These are phyloP conservation scores for Quercus wislizeni DNA, from an alignment of 306 rosid genomes.

Conservation along the genomic window DNA sequence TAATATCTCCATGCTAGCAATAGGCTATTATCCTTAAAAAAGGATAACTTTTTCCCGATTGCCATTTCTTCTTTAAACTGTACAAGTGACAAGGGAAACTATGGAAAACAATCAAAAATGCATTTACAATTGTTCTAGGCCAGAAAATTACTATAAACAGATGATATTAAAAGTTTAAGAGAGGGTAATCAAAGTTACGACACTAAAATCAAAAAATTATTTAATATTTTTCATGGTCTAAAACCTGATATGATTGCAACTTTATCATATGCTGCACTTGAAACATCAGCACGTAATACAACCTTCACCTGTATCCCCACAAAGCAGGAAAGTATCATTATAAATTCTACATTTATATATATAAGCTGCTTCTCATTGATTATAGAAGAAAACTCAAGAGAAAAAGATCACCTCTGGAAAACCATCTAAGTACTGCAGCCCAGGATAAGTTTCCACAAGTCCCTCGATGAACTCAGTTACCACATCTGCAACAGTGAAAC, in stretches of 20 bases:
- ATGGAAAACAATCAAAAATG: background rate
- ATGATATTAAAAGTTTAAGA: background rate
- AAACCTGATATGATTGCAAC: slow-evolving; percentile 93
- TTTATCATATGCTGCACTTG: slow-evolving; percentile 62
- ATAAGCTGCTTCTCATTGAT: background rate
- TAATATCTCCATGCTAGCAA: background rate
- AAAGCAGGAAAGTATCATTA: background rate
- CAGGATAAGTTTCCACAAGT: slow-evolving; percentile 89
- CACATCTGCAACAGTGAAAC: slow-evolving; percentile 63
- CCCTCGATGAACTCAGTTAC: slow-evolving; percentile 95
- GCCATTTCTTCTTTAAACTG: background rate
- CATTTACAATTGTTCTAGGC: background rate
- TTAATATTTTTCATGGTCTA: background rate
- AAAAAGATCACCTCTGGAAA: slow-evolving; percentile 63
- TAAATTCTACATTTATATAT: background rate
- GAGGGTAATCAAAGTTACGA: background rate
- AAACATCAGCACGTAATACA: slow-evolving; percentile 86
- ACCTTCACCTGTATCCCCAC: slow-evolving; percentile 76
- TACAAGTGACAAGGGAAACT: background rate
- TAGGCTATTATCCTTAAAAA: background rate
- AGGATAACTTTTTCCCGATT: background rate
- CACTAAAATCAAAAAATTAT: background rate
- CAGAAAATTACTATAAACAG: background rate
- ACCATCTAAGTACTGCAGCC: slow-evolving; percentile 87
- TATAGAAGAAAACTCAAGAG: background rate